Conservation (phyloP, 352 stramenopile genomes). For the Phytopythium boreale region DNA sequence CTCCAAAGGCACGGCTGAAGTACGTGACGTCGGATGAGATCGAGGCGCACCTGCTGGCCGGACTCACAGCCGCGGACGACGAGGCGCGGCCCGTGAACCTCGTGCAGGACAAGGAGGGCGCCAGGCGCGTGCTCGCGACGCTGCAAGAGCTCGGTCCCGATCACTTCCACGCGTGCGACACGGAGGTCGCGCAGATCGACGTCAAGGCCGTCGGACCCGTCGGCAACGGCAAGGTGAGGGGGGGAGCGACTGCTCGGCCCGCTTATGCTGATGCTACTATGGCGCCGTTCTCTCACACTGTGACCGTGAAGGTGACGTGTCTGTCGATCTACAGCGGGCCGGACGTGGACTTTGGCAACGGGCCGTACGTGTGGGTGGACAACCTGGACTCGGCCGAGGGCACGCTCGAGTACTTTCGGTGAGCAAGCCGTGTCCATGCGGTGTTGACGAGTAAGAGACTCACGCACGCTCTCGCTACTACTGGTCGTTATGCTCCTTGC, state of each 20-base stretch:
- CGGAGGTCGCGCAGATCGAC: slow-evolving; percentile 97
- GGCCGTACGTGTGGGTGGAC: slow-evolving; percentile 88
- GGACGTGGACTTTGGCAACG: slow-evolving; percentile 96
- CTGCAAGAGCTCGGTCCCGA: slow-evolving; percentile 56
- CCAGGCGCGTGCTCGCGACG: slow-evolving; percentile 55
- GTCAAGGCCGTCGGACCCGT: slow-evolving; percentile 93
- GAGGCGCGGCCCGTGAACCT: slow-evolving; percentile 70
- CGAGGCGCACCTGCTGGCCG: slow-evolving; percentile 46
- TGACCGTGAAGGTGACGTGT: slow-evolving; percentile 88
- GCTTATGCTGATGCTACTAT: too few relatives aligned
- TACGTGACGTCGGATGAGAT: slow-evolving; percentile 76
- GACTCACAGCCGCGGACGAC: slow-evolving; percentile 64
- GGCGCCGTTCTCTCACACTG: background rate
- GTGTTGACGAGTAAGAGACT: background rate
- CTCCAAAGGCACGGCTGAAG: slow-evolving; percentile 16
- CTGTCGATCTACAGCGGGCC: slow-evolving; percentile 95
- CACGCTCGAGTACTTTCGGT: slow-evolving; percentile 70
- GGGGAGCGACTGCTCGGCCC: too few relatives aligned
- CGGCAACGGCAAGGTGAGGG: slow-evolving; percentile 94
- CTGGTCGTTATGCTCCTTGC: slow-evolving; percentile 31
- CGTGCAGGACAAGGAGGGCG: slow-evolving; percentile 67
- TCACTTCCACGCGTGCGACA: slow-evolving; percentile 96
- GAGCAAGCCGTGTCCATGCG: background rate
- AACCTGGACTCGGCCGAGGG: slow-evolving; percentile 91
- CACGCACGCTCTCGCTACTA: background rate